Percentiles rank a stretch among this genome's conserved stretches.
Evolutionary conservation across 345 rosid species (phyloP).

Genomic region (Eutrema japonicum): DNA sequence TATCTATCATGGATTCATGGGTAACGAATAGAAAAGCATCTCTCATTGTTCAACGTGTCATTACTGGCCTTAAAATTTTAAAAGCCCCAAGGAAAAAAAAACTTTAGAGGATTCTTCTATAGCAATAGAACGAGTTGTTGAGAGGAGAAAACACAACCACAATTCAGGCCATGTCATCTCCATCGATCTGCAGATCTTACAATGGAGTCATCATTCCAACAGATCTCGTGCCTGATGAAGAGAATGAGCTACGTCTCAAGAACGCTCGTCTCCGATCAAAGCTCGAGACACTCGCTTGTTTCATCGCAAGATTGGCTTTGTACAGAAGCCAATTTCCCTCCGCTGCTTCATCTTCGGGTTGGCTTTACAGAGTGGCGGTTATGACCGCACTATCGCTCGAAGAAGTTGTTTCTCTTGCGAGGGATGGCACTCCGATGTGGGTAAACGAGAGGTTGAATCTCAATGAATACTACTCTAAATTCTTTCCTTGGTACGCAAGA

Average conservation of each 20-base stretch:
- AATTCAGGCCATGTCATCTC: no score
- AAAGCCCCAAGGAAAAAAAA: no score
- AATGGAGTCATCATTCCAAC: no score
- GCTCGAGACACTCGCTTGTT: neutral
- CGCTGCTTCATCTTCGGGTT: neutral
- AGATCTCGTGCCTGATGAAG: no score
- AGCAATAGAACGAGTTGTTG: neutral
- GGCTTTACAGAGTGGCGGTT: constrained; percentile 45
- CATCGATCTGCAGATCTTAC: no score
- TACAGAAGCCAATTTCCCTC: neutral
- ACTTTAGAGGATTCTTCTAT: no score
- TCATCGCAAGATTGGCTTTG: neutral
- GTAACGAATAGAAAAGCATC: no score
- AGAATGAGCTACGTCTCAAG: neutral
- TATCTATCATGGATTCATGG: no score
- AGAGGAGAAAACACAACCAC: neutral
- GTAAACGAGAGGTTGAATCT: constrained; percentile 50
- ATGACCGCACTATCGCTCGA: constrained; percentile 34
- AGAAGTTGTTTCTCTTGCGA: constrained; percentile 20
- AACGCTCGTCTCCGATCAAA: constrained; percentile 22
- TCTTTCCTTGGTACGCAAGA: constrained; percentile 47
- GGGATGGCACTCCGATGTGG: constrained; percentile 42
- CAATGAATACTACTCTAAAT: constrained; percentile 55
- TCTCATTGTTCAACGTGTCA: no score
- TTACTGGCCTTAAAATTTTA: no score